phyloP scores from a whole-genome alignment of 2,329 filamentous ascomycete genomes.

The Colletotrichum abscissum region DNA sequence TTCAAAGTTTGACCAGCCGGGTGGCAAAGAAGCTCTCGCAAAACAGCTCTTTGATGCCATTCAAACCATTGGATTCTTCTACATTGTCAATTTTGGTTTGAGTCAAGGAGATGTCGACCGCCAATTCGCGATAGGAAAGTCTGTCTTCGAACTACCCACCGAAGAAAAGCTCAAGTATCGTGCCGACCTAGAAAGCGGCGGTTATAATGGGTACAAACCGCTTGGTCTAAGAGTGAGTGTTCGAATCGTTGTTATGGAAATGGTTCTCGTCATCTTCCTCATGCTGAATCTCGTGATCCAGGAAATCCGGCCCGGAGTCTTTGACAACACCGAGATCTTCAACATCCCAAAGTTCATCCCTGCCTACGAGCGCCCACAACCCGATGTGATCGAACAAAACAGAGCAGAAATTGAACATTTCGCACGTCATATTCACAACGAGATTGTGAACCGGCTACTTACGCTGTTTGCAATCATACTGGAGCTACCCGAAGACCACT shows the following conservation, averaged over 20 bases:
- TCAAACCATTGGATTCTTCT: slow-evolving; percentile 65
- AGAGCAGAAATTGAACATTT: slow-evolving; percentile 47
- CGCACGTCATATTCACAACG: slow-evolving; percentile 47
- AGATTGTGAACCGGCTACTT: slow-evolving; percentile 47
- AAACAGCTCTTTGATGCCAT: slow-evolving; percentile 67
- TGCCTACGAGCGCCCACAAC: slow-evolving; percentile 44
- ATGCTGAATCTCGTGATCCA: slow-evolving; percentile 2
- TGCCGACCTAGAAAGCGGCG: slow-evolving; percentile 60
- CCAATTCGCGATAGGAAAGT: slow-evolving; percentile 59
- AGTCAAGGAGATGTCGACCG: slow-evolving; percentile 63
- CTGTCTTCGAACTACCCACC: slow-evolving; percentile 67
- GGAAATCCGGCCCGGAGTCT: slow-evolving; percentile 45
- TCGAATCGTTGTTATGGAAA: background rate
- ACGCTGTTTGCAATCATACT: slow-evolving; percentile 59
- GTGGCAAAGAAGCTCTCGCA: slow-evolving; percentile 64
- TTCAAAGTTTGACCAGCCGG: slow-evolving; percentile 62
- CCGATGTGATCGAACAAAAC: slow-evolving; percentile 46
- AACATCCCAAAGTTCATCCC: slow-evolving; percentile 55
- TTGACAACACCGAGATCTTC: slow-evolving; percentile 53
- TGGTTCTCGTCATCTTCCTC: background rate
- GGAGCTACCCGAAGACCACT: slow-evolving; percentile 66
- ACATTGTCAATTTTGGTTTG: slow-evolving; percentile 72
- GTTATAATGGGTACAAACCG: slow-evolving; percentile 68
- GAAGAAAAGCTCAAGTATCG: slow-evolving; percentile 70
- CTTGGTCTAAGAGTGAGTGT: slow-evolving; percentile 50